phyloP scores from a whole-genome alignment of 371 early-diverging fungal species.

The Mucor irregularis region DNA sequence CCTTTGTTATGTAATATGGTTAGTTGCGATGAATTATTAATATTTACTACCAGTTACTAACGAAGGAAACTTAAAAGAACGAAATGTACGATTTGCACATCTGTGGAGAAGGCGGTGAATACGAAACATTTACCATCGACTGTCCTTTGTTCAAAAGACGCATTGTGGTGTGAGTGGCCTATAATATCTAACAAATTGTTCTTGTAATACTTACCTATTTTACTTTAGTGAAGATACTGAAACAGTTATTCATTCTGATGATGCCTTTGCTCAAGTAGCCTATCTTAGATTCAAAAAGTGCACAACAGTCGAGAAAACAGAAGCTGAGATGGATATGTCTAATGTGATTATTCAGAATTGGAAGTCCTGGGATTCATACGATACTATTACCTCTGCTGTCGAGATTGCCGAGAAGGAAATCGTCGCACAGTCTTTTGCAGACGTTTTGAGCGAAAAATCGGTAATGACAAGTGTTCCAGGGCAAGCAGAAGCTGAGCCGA shows the following conservation, averaged over 20 bases:
- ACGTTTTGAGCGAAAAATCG: neutral
- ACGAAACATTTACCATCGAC: slow-evolving; percentile 96
- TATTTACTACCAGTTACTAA: neutral
- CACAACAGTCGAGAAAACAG: slow-evolving; percentile 58
- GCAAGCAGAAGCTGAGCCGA: too few species aligned
- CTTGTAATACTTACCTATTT: too few species aligned
- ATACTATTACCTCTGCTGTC: slow-evolving; percentile 9
- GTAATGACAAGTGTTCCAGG: too few species aligned
- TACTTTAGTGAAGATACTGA: slow-evolving; percentile 65
- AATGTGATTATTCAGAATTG: slow-evolving; percentile 12
- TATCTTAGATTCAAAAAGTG: slow-evolving; percentile 70
- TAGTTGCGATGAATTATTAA: slow-evolving; percentile 3
- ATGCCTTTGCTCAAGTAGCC: slow-evolving; percentile 83
- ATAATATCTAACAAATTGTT: too few species aligned
- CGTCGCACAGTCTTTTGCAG: neutral
- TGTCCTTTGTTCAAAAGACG: slow-evolving; percentile 93
- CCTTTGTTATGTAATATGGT: slow-evolving; percentile 72
- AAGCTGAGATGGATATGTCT: slow-evolving; percentile 28
- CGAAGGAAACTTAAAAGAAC: too few species aligned
- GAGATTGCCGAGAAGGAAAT: neutral
- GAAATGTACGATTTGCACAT: slow-evolving; percentile 85
- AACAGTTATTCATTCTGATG: slow-evolving; percentile 77
- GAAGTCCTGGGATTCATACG: slow-evolving; percentile 21
- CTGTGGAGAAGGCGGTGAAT: slow-evolving; percentile 99
- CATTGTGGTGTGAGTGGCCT: slow-evolving; percentile 67